Base-by-base conservation (phyloP, 75 land plant species). In the Picea sitchensis region DNA sequence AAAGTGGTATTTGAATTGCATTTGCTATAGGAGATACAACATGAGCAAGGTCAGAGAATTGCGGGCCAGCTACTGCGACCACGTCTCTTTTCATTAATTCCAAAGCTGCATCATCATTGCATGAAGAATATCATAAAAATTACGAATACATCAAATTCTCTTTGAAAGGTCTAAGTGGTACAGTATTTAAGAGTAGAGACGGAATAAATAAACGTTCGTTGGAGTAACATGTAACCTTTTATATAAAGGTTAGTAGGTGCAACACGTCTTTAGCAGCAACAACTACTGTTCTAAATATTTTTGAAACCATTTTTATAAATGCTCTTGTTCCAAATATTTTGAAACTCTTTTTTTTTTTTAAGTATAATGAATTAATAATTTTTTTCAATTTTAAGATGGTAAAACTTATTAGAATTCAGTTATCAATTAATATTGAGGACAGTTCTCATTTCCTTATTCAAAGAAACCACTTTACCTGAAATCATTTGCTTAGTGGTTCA, bases 41-140 rank as follows among this genome's bases (percentile, higher is more conserved):
- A 41, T 75, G 83, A 14, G 84, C 64, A 8, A 80, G 77, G 18
- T 5, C 72, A 18, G 85, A 81, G 9, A 69, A 60, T 47, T 84
- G 85, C 20, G 85, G 85, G 17, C 85, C 83, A 8, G 75, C 20
- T 8, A 84, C 20, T 6, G 83, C 78, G 14, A 80, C 78, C 61
- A 76, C 78, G 14, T 76, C 65, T 23, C 34, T 20, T 44, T 76
- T 59, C 67, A 80, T 58, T 31, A 84, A 21, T 36, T 80, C 65
- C 75, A 84, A 31, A 13, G 84, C 85, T 84, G 78, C 6, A 76
- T 61, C 6, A 76, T 61, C 14, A 61, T 38, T 38, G 41, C 41
- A 38, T 38, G 1, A 41, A 69, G 38, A 69, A 36, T 2, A 69
- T 69, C 7, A 69, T 69, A 79, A 74, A 23, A 74, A 61, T 17